Conservation (phyloP, 306 rosid genomes). For the Spatholobus suberectus region DNA sequence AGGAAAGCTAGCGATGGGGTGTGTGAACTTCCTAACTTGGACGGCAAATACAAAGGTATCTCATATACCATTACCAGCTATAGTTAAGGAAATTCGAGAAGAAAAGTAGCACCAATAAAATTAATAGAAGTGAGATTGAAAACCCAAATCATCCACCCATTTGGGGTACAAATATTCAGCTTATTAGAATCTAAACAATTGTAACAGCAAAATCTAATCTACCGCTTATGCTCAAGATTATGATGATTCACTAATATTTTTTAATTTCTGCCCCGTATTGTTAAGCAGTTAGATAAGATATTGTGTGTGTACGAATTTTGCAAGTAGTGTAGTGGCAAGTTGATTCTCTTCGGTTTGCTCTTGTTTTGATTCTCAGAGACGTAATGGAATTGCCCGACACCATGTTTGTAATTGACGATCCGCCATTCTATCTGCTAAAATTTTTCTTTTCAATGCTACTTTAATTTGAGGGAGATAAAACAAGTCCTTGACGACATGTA, state of each 20-base stretch:
- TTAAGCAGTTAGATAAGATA: background rate
- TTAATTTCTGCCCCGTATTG: background rate
- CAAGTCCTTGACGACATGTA: background rate
- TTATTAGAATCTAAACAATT: constrained; percentile 16
- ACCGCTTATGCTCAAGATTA: background rate
- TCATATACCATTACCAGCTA: background rate
- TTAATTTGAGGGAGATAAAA: background rate
- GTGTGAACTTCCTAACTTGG: constrained; percentile 25
- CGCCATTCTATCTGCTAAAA: background rate
- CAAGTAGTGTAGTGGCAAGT: constrained; percentile 27
- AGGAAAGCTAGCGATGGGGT: background rate
- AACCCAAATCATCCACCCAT: constrained; percentile 28
- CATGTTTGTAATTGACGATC: background rate
- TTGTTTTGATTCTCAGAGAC: constrained; percentile 6
- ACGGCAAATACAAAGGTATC: constrained; percentile 15
- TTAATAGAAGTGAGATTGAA: background rate
- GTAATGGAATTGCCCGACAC: background rate
- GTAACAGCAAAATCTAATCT: background rate
- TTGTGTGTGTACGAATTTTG: background rate
- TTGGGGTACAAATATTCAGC: constrained; percentile 33
- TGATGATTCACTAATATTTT: background rate
- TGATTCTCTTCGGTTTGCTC: constrained; percentile 25
- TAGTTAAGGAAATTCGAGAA: constrained; percentile 19
- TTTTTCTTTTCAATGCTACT: background rate
- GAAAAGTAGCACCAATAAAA: constrained; percentile 14